Evolutionary conservation across 257 asterid species (phyloP).

Genomic region (Craterostigma plantagineum): DNA sequence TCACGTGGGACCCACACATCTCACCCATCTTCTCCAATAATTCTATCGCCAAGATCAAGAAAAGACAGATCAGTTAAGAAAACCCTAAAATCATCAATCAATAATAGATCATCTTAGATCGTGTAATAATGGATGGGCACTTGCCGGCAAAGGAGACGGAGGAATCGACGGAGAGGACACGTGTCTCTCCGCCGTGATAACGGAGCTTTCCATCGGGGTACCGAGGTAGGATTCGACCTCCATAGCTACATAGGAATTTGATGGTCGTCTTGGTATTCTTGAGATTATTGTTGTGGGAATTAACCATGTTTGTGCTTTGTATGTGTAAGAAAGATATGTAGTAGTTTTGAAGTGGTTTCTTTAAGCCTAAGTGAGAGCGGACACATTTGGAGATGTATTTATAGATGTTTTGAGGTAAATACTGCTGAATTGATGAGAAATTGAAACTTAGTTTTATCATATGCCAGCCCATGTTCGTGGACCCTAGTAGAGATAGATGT

Average conservation of each 20-base stretch:
- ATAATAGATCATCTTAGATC: too few relatives aligned
- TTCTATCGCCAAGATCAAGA: constrained; percentile 25
- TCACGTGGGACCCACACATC: constrained; percentile 49
- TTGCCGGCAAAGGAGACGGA: constrained; percentile 49
- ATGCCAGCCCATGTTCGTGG: too few relatives aligned
- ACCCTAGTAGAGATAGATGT: too few relatives aligned
- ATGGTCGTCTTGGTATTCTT: constrained; percentile 9
- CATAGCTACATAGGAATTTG: constrained; percentile 49
- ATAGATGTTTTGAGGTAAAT: too few relatives aligned
- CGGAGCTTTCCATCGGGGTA: constrained; percentile 55
- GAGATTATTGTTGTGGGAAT: constrained; percentile 6
- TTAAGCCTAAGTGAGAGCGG: too few relatives aligned
- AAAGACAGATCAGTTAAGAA: background rate
- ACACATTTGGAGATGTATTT: too few relatives aligned
- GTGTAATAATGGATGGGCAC: too few relatives aligned
- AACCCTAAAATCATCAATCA: background rate
- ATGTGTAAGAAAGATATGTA: background rate
- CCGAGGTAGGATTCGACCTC: constrained; percentile 54
- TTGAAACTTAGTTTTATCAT: too few relatives aligned
- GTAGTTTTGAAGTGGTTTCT: background rate
- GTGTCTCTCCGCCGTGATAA: constrained; percentile 58
- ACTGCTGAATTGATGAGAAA: too few relatives aligned
- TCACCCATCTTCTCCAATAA: constrained; percentile 42
- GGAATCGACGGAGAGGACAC: constrained; percentile 54
- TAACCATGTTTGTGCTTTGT: background rate